phyloP scores from a whole-genome alignment of 1,139 yeast genomes.

The Pichia sp. region DNA sequence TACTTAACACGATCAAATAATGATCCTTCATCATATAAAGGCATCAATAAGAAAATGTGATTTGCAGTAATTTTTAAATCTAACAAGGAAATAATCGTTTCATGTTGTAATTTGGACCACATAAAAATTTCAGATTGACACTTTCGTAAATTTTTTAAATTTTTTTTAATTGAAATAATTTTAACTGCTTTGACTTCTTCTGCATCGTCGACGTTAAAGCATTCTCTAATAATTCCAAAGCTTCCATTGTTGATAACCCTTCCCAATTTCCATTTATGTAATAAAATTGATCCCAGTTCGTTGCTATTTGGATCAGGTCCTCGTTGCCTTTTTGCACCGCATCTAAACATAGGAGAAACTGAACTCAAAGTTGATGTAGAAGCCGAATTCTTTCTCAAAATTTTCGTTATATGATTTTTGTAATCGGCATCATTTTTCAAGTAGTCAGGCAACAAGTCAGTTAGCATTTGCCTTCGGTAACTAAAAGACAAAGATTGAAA shows the following conservation, averaged over 20 bases:
- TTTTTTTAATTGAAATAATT: conserved; percentile 51
- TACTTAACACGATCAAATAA: conserved; percentile 66
- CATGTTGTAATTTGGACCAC: conserved; percentile 67
- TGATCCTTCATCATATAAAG: conserved; percentile 73
- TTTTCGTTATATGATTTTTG: conserved; percentile 28
- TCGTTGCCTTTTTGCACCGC: conserved; percentile 2
- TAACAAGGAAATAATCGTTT: conserved; percentile 56
- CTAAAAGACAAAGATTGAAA: conserved; percentile 64
- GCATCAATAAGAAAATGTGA: conserved; percentile 68
- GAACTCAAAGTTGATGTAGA: conserved; percentile 11
- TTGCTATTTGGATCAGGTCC: conserved; percentile 33
- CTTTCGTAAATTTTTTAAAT: conserved; percentile 39
- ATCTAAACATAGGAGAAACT: conserved; percentile 1
- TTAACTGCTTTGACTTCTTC: conserved; percentile 60
- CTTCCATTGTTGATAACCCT: conserved; percentile 88
- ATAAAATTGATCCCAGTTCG: conserved; percentile 55
- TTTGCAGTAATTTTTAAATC: conserved; percentile 56
- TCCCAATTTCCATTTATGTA: conserved; percentile 55
- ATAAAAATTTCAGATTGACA: conserved; percentile 67
- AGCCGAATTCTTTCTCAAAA: conserved; percentile 23
- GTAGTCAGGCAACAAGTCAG: conserved; percentile 46
- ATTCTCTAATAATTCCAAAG: conserved; percentile 82
- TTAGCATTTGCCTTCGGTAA: conserved; percentile 53
- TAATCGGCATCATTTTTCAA: conserved; percentile 25
- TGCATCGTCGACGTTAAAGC: conserved; percentile 23